Evolutionary conservation across 2,329 filamentous ascomycete genomes (phyloP), one percentile per base, ranked within the genome.

Genomic region (Trematosphaeria pertusa): DNA sequence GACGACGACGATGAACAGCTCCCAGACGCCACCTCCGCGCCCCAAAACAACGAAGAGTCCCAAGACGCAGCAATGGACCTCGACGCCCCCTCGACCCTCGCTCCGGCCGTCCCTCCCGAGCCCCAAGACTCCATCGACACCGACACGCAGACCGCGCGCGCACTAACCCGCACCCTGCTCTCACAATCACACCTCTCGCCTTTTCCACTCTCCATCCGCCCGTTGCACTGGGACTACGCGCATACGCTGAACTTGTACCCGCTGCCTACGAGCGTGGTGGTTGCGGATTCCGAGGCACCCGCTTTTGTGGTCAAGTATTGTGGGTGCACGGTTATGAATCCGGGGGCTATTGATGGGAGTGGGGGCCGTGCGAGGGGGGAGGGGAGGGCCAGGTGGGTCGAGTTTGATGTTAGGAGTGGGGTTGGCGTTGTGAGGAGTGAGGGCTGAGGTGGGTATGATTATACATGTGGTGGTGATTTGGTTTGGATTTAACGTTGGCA

Each of bases 281-380:
- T 99, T 3, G 87, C 91, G 2, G 94, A 99, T 73, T 79, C 87
- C 0, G 89, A 92, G 32, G 86, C 87, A 8, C 86, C 89, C 11
- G 81, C 91, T 0, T 99, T 96, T 64, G 88, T 87, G 43, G 78
- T 97, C 55, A 96, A 89, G 11, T 97, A 97, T 65, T 93, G 96
- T 72, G 93, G 92, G 0, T 97, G 94, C 65, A 89, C 94, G 74
- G 92, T 97, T 24, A 87, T 99, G 82, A 99, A 99, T 69, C 92
- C 94, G 0, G 91, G 91, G 5, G 80, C 82, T 37, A 72, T 99
- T 38, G 80, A 95, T 24, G 72, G 69, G 46, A 68, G 64, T 39
- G 69, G 68, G 18, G 85, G 89, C 0, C 77, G 83, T 0, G 87
- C 86, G 0, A 80, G 86, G 42, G 82, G 84, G 54, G 85, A 86